Base-by-base conservation (phyloP, 768 basidiomycete genomes). In the Mycena capillaripes region DNA sequence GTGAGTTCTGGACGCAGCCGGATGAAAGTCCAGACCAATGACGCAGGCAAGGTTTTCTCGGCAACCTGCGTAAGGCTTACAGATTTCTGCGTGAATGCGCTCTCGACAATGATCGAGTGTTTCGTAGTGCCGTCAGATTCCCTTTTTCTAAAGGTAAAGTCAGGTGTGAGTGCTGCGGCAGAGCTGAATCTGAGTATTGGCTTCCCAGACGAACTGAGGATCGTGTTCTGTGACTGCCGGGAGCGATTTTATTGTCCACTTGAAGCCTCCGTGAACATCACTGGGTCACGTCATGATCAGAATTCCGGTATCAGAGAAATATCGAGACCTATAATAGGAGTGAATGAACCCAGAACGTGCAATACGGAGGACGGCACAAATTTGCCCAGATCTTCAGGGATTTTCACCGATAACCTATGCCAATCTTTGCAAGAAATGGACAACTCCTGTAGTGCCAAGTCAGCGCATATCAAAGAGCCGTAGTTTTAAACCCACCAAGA, bases 91-190 rank as follows among this genome's bases (percentile, higher is more conserved):
- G 30, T 14, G 65, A 57, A 34, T n/a, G 53, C 55, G 55, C 65
- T 66, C 53, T 66, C 65, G 55, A 66, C 29, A 12, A 66, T 44
- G 30, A 66, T 66, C 17, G 53, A 36, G 30, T 44, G 58, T 25
- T 46, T 1, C 30, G 23, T 2, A 11, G 2, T 21, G 11, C 10
- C 55, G 23, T 36, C n/a, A 14, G 40, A 32, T 42, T 5, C 12
- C 19, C 3, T 14, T 44, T 44, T 65, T 2, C 64, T 52, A 56
- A 65, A 55, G 1, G 53, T 42, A 29, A 66, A 66, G 53, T 57
- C 65, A 16, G 65, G 4, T 42, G 55, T 66, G 42, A 32, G 53
- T 40, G 21, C 63, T 52, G 16, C 38, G 19, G 2, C 2, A 23
- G 21, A 66, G 19, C 23, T 19, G 65, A 46, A 66, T 46, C 29